Evolutionary conservation across 495 filamentous ascomycete genomes (phyloP).

Genomic region (Aspergillus ostianus): DNA sequence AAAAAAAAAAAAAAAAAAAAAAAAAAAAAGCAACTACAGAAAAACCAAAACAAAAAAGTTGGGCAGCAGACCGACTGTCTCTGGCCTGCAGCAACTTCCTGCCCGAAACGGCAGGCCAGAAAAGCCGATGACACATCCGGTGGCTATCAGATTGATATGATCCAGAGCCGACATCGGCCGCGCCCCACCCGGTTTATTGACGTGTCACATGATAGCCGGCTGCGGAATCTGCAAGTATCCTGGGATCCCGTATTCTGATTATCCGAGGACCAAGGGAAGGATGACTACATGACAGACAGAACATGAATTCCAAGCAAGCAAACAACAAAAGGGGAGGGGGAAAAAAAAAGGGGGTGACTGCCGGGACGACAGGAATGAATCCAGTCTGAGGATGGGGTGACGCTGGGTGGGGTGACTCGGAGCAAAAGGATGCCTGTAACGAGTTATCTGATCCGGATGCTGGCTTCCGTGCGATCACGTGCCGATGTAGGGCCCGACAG

Average conservation of each 20-base stretch:
- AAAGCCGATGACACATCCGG: background rate
- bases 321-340: too few species aligned
- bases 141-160: conserved; percentile 19
- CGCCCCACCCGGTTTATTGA: conserved; percentile 29
- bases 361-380: background rate
- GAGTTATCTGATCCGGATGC: conserved; percentile 23
- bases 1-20: too few species aligned
- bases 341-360: too few species aligned
- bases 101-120: background rate
- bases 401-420: conserved; percentile 12
- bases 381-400: background rate
- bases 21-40: background rate
- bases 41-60: background rate
- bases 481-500: background rate
- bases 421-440: conserved; percentile 4
- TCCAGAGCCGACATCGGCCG: conserved; percentile 62
- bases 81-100: too few species aligned
- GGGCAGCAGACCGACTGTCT: too few species aligned
- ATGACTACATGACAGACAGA: too few species aligned
- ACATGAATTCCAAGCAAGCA: background rate
- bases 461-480: conserved; percentile 12
- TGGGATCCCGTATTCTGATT: too few species aligned
- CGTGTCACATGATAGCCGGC: background rate
- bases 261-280: too few species aligned
- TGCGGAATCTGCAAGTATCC: background rate